These are phyloP conservation scores for Carpinus fangiana DNA, from an alignment of 306 rosid species.

Conservation along the genomic window DNA sequence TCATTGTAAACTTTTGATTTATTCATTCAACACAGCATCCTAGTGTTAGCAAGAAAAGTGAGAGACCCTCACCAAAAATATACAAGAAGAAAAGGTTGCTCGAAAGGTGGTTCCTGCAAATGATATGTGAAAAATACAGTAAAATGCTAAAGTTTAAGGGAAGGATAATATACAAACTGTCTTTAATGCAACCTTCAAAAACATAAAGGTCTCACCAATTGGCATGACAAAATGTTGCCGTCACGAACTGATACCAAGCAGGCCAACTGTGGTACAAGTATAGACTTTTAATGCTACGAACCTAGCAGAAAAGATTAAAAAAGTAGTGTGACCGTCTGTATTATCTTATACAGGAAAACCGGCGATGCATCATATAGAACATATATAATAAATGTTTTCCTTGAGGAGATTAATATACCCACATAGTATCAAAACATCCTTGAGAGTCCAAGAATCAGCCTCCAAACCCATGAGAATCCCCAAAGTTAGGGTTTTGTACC, in stretches of 20 bases:
- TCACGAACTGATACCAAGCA: conserved; percentile 86
- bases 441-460: neutral
- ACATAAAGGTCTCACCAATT: conserved; percentile 66
- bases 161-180: neutral
- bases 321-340: conserved; percentile 5
- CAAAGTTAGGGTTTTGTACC: neutral
- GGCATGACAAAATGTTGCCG: conserved; percentile 96
- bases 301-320: conserved; percentile 38
- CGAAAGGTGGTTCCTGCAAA: conserved; percentile 93
- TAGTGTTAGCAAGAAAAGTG: conserved; percentile 18
- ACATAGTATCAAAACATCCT: neutral
- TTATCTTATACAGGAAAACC: neutral
- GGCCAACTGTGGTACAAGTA: conserved; percentile 81
- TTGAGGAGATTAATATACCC: neutral
- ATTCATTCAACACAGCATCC: conserved; percentile 3
- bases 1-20: conserved; percentile 14
- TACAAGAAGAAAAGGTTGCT: conserved; percentile 98
- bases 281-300: conserved; percentile 53
- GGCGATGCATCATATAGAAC: neutral
- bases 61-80: conserved; percentile 75
- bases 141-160: conserved; percentile 22
- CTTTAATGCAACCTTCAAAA: neutral
- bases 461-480: neutral
- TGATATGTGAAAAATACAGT: conserved; percentile 18
- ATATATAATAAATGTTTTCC: neutral